A percentile compares a stretch with the other conserved stretches of the same genome.
phyloP scores from a whole-genome alignment of 1,284 basidiomycete species.

The Malassezia globosa region DNA sequence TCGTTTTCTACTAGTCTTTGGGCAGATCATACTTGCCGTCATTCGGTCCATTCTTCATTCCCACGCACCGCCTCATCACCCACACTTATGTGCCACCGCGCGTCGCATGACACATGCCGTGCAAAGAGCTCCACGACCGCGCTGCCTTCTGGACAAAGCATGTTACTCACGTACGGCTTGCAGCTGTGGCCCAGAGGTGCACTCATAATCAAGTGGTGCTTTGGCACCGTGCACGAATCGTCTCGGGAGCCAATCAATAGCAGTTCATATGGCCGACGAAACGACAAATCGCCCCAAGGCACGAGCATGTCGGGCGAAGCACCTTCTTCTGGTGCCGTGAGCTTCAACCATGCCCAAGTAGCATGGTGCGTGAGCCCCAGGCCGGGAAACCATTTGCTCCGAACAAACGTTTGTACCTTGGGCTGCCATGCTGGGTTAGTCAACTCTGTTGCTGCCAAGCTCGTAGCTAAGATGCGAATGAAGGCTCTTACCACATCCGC shows the following conservation, averaged over 20 bases:
- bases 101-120: conserved; percentile 33
- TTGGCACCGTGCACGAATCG: neutral
- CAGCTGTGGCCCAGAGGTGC: conserved; percentile 11
- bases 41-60: conserved; percentile 1
- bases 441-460: no score
- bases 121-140: conserved; percentile 35
- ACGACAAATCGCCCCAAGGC: conserved; percentile 4
- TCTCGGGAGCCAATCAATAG: conserved; percentile 10
- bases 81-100: conserved; percentile 28
- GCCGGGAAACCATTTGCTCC: conserved; percentile 14
- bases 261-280: conserved; percentile 17
- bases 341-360: conserved; percentile 18
- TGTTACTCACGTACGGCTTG: conserved; percentile 12
- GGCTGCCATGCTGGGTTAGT: conserved; percentile 12
- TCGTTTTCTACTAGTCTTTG: no score
- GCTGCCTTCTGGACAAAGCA: neutral
- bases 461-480: no score
- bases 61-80: conserved; percentile 63
- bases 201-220: conserved; percentile 2
- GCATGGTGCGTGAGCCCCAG: conserved; percentile 6
- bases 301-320: neutral
- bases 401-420: conserved; percentile 15
- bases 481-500: no score
- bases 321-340: conserved; percentile 2
- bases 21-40: no score